These are phyloP conservation scores for Cichorium intybus DNA, from an alignment of 140 eudicot species.

Conservation along the genomic window DNA sequence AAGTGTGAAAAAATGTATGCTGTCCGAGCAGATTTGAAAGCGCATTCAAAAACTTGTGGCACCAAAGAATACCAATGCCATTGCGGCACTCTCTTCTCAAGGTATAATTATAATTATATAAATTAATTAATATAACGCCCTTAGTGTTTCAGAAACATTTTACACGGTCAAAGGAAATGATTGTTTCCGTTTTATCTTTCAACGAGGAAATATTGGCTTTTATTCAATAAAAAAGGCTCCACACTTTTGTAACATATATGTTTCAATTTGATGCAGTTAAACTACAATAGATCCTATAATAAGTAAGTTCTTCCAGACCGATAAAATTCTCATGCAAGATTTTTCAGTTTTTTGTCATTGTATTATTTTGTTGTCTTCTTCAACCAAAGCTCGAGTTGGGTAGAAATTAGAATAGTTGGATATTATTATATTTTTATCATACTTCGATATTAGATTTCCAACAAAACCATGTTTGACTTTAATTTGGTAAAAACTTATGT, in stretches of 20 bases:
- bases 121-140: too few relatives aligned
- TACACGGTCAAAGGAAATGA: not conserved
- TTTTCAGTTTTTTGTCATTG: too few relatives aligned
- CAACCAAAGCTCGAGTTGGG: not conserved
- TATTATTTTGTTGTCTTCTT: too few relatives aligned
- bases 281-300: too few relatives aligned
- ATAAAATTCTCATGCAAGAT: not conserved
- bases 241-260: too few relatives aligned
- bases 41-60: constrained; percentile 32
- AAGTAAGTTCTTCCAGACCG: too few relatives aligned
- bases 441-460: not conserved
- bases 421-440: too few relatives aligned
- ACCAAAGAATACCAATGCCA: constrained; percentile 24
- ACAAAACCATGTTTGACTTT: not conserved
- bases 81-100: constrained; percentile 24
- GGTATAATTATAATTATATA: constrained; percentile 6
- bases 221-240: too few relatives aligned
- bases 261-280: too few relatives aligned
- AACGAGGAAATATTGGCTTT: not conserved
- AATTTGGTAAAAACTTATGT: too few relatives aligned
- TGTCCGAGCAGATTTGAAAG: constrained; percentile 33
- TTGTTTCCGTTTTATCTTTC: not conserved
- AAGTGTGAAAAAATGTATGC: constrained; percentile 30
- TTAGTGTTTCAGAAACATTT: not conserved
- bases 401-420: not conserved